Base-by-base conservation (phyloP, 768 basidiomycete species). In the Psilocybe cyanescens region DNA sequence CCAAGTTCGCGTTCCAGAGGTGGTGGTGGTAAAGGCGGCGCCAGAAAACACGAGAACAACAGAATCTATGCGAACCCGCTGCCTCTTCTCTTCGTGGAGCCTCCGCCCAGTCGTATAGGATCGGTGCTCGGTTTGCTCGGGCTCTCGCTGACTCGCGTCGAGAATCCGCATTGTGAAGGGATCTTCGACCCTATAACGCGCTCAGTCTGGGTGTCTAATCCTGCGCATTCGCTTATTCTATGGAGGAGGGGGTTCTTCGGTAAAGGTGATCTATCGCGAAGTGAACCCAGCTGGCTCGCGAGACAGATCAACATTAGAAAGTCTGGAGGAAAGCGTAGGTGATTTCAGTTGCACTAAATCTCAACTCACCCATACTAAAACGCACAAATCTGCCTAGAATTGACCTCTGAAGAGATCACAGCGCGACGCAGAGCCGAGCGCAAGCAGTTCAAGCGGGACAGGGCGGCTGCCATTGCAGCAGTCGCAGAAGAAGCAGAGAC, bases 221-320 rank as follows among this genome's bases (percentile, higher is more conserved):
- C 78, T 29, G 80, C 75, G 24, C 86, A 95, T 71, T 86, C 87
- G 47, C 80, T 80, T 64, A 76, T 89, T 4, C 81, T 99, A 39
- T 99, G 97, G 92, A 79, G 85, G 49, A 78, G 91, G 61, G 97
- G 97, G 0, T 98, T 99, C 78, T 99, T 99, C 73, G 97, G 97
- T 24, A 99, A 99, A 74, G 97, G 97, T 1, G 91, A 92, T 71
- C 79, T 99, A 55, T 96, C 94, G 44, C 77, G 97, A 60, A 97
- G 95, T 74, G 97, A 99, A 73, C 96, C 97, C 7, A 94, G 87
- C 58, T 99, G 97, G 97, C 79, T 89, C 61, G 84, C 88, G 17
- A 79, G 97, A 49, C 89, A 93, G 67, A 79, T 90, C 61, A 94
- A 92, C 70, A 80, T 78, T 63, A 76, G 86, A 52, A 81, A 80